These are phyloP conservation scores for Phycomyces nitens DNA, from an alignment of 192 early-diverging fungal genomes.

Conservation along the genomic window DNA sequence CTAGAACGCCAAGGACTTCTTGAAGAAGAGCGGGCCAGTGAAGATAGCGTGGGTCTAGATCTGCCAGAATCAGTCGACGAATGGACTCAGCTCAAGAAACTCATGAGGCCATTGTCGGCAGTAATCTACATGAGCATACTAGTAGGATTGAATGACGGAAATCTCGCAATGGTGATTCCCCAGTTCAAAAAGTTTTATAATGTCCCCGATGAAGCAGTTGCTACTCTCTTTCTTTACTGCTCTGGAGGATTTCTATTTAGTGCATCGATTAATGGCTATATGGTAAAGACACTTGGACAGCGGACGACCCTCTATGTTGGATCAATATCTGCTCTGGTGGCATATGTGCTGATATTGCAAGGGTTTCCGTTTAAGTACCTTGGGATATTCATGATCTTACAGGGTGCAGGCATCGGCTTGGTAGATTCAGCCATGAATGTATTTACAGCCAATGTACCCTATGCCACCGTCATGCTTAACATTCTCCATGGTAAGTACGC, in stretches of 20 bases:
- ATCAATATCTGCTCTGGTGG: background rate
- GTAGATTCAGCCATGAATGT: slow-evolving; percentile 31
- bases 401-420: slow-evolving; percentile 24
- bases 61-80: background rate
- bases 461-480: slow-evolving; percentile 23
- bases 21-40: background rate
- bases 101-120: background rate
- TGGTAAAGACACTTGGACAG: slow-evolving; percentile 22
- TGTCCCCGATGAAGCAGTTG: slow-evolving; percentile 23
- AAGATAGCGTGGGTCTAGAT: background rate
- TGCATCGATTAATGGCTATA: slow-evolving; percentile 22
- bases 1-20: background rate
- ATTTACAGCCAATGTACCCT: slow-evolving; percentile 17
- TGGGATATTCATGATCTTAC: slow-evolving; percentile 14
- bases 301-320: slow-evolving; percentile 16
- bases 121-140: slow-evolving; percentile 12
- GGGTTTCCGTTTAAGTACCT: slow-evolving; percentile 20
- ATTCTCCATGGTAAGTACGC: slow-evolving; percentile 31
- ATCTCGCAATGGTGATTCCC: slow-evolving; percentile 30
- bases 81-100: background rate
- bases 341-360: slow-evolving; percentile 19
- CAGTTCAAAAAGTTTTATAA: slow-evolving; percentile 26
- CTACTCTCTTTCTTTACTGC: slow-evolving; percentile 23
- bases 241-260: slow-evolving; percentile 22
- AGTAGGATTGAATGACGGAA: slow-evolving; percentile 31